Evolutionary conservation across 2,329 filamentous ascomycete species (phyloP), one percentile per base, ranked within the genome.

Genomic region (Diaporthe eres): DNA sequence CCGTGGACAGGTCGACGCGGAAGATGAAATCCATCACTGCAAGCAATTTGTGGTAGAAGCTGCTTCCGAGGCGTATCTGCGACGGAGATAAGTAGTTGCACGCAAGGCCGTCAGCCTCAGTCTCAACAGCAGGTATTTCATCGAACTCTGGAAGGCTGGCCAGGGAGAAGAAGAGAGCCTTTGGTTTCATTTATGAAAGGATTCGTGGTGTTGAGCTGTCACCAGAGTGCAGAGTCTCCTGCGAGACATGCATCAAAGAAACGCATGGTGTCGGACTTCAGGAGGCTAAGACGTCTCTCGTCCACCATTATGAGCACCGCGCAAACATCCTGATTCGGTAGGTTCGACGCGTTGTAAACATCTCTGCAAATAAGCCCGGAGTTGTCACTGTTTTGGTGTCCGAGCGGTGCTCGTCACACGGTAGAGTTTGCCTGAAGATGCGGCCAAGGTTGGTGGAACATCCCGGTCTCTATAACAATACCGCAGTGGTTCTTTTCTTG

Each of bases 61-160:
- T 37, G 65, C 22, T 17, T 51, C 65, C 7, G 47, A 53, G 5
- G 47, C 53, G 65, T 68, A 15, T 39, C 34, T 51, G 44, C 28
- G 47, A 17, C 31, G 57, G 34, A 63, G 25, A 3, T 42, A 31
- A 37, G 57, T 39, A 9, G 47, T 72, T 63, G 31, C 58, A 31
- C 49, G 57, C 31, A 51, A 42, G 42, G 71, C 42, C 13, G 44
- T 31, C 47, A 60, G 53, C 47, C 34, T 72, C 49, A 53, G 44
- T 60, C 44, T 49, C 25, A 60, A 49, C 31, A 60, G 70, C 22
- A 61, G 42, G 34, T 72, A 72, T 60, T 60, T 49, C 49, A 72
- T 72, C 10, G 84, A 87, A 77, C 13, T 28, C 65, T 83, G 86
- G 74, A 84, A 86, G 55, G 85, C 86, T 1, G 78, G 75, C 4